These are phyloP conservation scores for Angomonas deanei DNA, from an alignment of 208 protist species.

Conservation along the genomic window DNA sequence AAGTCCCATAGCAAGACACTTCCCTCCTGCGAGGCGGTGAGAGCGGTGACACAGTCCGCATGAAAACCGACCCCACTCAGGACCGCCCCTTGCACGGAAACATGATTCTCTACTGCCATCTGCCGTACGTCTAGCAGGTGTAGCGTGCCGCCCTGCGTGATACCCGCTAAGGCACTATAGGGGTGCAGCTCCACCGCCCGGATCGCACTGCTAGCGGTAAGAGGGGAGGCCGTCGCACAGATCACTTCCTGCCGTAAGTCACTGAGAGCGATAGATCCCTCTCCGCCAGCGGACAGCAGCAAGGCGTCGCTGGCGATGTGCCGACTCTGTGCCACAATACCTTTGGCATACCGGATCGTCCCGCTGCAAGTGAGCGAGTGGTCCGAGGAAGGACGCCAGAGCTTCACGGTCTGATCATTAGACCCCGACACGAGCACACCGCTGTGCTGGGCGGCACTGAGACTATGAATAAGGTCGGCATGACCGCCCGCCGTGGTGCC, in stretches of 20 bases:
- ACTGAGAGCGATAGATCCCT: conserved; percentile 21
- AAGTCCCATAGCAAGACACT: conserved; percentile 95
- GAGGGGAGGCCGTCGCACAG: conserved; percentile 16
- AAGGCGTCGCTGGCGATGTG: conserved; percentile 27
- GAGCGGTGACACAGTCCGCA: conserved; percentile 93
- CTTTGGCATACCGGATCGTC: conserved; percentile 41
- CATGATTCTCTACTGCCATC: conserved; percentile 66
- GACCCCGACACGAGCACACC: conserved; percentile 91
- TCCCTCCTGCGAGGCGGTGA: conserved; percentile 61
- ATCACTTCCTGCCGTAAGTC: conserved; percentile 38
- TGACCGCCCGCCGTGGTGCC: conserved; percentile 41
- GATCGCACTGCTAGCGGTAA: conserved; percentile 6
- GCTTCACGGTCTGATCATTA: conserved; percentile 97
- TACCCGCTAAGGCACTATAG: conserved; percentile 53
- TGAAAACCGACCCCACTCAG: conserved; percentile 83
- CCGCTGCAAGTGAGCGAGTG: conserved; percentile 24
- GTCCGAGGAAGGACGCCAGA: conserved; percentile 77
- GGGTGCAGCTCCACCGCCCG: conserved; percentile 47
- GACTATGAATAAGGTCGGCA: conserved; percentile 45
- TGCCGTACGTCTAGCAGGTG: conserved; percentile 89
- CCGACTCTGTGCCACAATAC: conserved; percentile 24
- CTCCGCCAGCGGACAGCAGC: conserved; percentile 19
- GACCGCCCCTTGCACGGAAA: conserved; percentile 31
- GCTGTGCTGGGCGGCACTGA: conserved; percentile 8
- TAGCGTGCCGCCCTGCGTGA: conserved; percentile 46